Evolutionary conservation across 1,284 basidiomycete species (phyloP), one percentile per base, ranked within the genome.

Genomic region (Cystobasidiaceae sp.): DNA sequence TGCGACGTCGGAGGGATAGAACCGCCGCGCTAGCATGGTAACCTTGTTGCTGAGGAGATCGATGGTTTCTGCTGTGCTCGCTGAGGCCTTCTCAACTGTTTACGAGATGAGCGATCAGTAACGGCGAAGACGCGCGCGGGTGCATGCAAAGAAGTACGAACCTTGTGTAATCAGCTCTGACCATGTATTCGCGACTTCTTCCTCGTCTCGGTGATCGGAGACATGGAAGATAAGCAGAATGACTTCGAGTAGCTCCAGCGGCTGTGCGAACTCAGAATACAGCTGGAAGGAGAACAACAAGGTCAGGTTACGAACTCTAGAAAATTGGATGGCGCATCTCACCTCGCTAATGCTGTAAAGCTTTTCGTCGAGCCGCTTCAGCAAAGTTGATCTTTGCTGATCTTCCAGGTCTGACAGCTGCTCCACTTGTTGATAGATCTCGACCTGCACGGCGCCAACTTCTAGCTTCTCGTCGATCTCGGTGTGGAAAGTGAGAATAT

Each of bases 401-500:
- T 74, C 67, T 48, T 71, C 72, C 73, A 80, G 74, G 58, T 78
- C 76, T 51, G 68, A 39, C 72, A 76, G 73, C 54, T 75, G 74
- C 69, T 77, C 70, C 71, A 81, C 74, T 1, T 76, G 77, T 5
- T 76, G 71, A 39, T 74, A 76, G 21, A 93, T 83, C 77, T 97
- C 93, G 41, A 94, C 81, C 75, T 99, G 96, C 8, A 98, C 92
- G 78, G 94, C 89, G 2, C 93, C 90, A 13, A 98, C 96, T 64
- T 98, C 96, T 8, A 98, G 83, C 75, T 93, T 92, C 78, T 98
- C 96, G 78, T 97, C 93, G 17, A 97, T 80, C 69, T 92, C 88
- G 0, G 88, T 90, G 27, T 93, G 82, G 80, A 97, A 96, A 50
- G 89, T 87, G 62, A 97, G 90, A 21, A 85, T 86, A 75, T 91